Conservation (phyloP, 1,284 basidiomycete species). For the Malassezia caprae region DNA sequence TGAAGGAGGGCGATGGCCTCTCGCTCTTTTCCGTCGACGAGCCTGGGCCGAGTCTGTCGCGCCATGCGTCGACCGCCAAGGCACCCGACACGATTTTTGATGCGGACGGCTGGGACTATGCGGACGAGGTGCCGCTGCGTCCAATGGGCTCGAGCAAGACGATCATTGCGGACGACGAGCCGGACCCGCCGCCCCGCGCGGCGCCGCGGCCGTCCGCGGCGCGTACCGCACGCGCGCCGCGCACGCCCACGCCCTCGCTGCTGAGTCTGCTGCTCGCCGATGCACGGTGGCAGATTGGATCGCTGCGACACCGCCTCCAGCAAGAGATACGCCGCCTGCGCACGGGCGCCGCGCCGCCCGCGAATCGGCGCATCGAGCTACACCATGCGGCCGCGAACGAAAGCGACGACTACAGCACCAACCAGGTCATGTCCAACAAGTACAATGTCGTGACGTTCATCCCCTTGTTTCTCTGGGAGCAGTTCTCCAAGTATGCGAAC, state of each 20-base stretch:
- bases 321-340: conserved; percentile 25
- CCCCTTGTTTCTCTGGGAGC: conserved; percentile 82
- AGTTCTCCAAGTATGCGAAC: conserved; percentile 98
- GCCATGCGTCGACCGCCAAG: conserved; percentile 19
- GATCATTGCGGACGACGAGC: conserved; percentile 43
- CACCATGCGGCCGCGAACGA: conserved; percentile 40
- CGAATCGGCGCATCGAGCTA: conserved; percentile 36
- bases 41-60: conserved; percentile 21
- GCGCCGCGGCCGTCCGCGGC: conserved; percentile 7
- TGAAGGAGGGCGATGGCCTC: conserved; percentile 18
- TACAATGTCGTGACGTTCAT: conserved; percentile 82
- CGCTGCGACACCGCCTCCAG: conserved; percentile 21
- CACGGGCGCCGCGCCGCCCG: conserved; percentile 23
- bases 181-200: conserved; percentile 15
- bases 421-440: conserved; percentile 88
- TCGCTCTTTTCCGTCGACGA: conserved; percentile 12
- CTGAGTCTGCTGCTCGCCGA: conserved; percentile 10
- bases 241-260: conserved; percentile 1
- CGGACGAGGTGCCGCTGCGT: conserved; percentile 7
- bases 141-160: conserved; percentile 26
- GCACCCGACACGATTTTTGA: not conserved
- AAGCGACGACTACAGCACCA: conserved; percentile 50
- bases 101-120: conserved; percentile 5
- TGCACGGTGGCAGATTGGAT: conserved; percentile 8
- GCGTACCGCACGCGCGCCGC: not conserved